Percentiles rank a stretch among this genome's conserved stretches.
These are phyloP conservation scores for Seiridium unicorne DNA, from an alignment of 2,329 filamentous ascomycete species.

Conservation along the genomic window DNA sequence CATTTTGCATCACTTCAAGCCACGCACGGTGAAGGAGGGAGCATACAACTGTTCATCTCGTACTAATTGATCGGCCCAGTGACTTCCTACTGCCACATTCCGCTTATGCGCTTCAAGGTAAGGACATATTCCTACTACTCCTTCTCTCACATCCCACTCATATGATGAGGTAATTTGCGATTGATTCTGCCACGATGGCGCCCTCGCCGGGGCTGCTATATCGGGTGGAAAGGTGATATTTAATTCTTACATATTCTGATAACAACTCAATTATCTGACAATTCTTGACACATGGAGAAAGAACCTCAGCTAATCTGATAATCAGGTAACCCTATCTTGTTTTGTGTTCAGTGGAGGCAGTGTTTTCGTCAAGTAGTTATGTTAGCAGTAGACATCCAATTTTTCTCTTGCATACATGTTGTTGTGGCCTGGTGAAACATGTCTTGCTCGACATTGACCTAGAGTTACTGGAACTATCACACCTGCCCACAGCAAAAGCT, in stretches of 20 bases:
- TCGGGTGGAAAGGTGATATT: constrained; percentile 80
- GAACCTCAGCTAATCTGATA: not conserved
- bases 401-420: too few relatives aligned
- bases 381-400: not conserved
- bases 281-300: not conserved
- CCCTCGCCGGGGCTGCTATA: constrained; percentile 90
- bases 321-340: not conserved
- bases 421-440: too few relatives aligned
- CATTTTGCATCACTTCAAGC: too few relatives aligned
- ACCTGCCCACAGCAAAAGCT: too few relatives aligned
- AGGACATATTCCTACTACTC: constrained; percentile 4
- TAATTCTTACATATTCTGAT: constrained; percentile 91
- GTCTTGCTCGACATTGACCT: too few relatives aligned
- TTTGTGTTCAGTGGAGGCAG: too few relatives aligned
- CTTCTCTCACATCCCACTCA: constrained; percentile 23
- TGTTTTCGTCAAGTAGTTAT: not conserved
- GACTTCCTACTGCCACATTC: not conserved
- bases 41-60: too few relatives aligned
- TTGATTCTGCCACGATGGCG: constrained; percentile 82
- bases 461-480: too few relatives aligned
- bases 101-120: constrained; percentile 2
- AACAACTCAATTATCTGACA: not conserved
- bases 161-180: constrained; percentile 99
- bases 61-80: not conserved
- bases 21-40: too few relatives aligned